Evolutionary conservation across 495 filamentous ascomycete species (phyloP).

Genomic region (Patellaria atrata): DNA sequence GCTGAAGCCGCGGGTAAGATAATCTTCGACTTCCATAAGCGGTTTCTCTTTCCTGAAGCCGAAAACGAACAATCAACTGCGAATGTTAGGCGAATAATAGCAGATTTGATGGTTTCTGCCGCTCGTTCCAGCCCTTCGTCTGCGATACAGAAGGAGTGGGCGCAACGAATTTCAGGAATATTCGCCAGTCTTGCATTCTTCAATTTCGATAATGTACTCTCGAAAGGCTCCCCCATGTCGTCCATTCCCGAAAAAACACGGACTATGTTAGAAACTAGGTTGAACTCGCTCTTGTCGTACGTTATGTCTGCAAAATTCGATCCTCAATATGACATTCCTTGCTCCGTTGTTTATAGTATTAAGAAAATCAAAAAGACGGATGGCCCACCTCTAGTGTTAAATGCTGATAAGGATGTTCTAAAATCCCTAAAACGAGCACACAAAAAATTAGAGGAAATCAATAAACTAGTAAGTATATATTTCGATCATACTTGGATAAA

Average conservation of each 20-base stretch:
- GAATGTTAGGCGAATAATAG: slow-evolving; percentile 35
- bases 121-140: slow-evolving; percentile 32
- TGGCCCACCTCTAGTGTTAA: slow-evolving; percentile 20
- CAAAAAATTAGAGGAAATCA: slow-evolving; percentile 35
- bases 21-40: slow-evolving; percentile 32
- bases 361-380: too few species aligned
- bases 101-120: slow-evolving; percentile 48
- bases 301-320: too few species aligned
- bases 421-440: slow-evolving; percentile 53
- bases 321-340: too few species aligned
- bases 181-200: too few species aligned
- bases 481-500: too few species aligned
- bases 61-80: slow-evolving; percentile 20
- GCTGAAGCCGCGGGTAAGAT: slow-evolving; percentile 28
- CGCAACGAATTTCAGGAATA: too few species aligned
- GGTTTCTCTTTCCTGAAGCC: slow-evolving; percentile 27
- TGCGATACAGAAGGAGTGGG: slow-evolving; percentile 50
- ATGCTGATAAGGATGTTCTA: slow-evolving; percentile 45
- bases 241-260: too few species aligned
- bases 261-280: too few species aligned
- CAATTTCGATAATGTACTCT: too few species aligned
- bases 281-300: too few species aligned
- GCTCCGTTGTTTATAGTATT: too few species aligned
- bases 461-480: slow-evolving; percentile 19
- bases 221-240: too few species aligned